Base-by-base conservation (phyloP, 352 stramenopile species). In the Sclerospora graminicola region DNA sequence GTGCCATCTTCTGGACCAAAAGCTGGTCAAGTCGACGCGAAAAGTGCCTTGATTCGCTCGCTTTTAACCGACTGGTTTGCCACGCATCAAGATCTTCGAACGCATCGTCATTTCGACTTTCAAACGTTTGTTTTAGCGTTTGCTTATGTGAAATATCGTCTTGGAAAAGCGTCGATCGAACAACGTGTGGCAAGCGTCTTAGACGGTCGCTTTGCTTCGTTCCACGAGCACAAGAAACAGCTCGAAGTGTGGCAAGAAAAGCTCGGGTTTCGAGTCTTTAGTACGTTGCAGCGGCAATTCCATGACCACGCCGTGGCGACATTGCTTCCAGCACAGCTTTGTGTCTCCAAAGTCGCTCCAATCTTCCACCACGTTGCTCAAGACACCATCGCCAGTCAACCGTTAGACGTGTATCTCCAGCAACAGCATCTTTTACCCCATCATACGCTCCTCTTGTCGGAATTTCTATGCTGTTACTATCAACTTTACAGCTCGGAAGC, bases 401-500 rank as follows among this genome's bases (percentile, higher is more conserved):
- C 66, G 0, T 16, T 87, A 3, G 70, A 13, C 58, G n/a, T 87
- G 1, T 82, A 83, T 11, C 32, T 87, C 10, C 60, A 80, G 29
- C 66, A 84, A 13, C 59, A 82, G 15, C 47, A 69, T 0, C 33
- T 87, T 4, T 58, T 57, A 1, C 41, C 57, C 0, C 69, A 83
- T 28, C 54, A 80, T 1, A 81, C 69, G 9, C 42, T 84, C n/a
- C 21, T 72, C 4, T 39, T 86, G 0, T 43, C 74, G 0, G 71
- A 86, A 36, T 77, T 84, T 42, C 37, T 86, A 18, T 86, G 74
- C 29, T 83, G 66, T 29, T 84, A 78, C 43, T 84, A 79, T 18
- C 66, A 86, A 35, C 57, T 84, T 0, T 84, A 82, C 37, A 69
- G 69, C 0, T 86, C 63, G 0, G 41, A 66, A 4, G 3, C 21